A percentile compares a stretch with the other conserved stretches of the same genome.
Conservation (phyloP, 257 asterid species). For the Scutellaria galericulata region DNA sequence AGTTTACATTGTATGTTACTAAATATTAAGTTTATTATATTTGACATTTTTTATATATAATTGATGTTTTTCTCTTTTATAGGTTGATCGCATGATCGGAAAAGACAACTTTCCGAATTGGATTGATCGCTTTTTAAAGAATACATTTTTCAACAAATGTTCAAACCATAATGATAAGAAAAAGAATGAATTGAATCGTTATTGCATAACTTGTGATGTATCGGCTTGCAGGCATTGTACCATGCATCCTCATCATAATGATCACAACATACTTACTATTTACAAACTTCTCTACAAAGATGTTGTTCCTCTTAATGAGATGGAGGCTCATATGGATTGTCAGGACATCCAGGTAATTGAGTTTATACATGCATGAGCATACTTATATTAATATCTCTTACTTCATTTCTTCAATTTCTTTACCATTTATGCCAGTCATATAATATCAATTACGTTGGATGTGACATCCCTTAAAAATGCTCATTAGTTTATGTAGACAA, state of each 20-base stretch:
- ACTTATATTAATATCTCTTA: no score
- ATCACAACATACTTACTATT: constrained; percentile 41
- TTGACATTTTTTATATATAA: no score
- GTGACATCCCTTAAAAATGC: no score
- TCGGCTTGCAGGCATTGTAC: constrained; percentile 46
- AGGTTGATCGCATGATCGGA: no score
- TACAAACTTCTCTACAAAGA: constrained; percentile 54
- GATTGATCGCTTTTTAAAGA: constrained; percentile 37
- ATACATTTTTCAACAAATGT: constrained; percentile 48
- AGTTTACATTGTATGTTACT: no score
- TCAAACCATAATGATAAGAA: no score
- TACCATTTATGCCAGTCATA: no score
- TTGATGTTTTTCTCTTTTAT: no score
- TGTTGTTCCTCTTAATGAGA: constrained; percentile 44
- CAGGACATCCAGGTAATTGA: constrained; percentile 40
- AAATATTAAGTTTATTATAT: no score
- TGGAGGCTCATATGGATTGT: constrained; percentile 41
- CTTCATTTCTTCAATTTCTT: no score
- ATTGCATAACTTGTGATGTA: constrained; percentile 45
- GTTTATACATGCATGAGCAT: neutral
- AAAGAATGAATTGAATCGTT: constrained; percentile 49
- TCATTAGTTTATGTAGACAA: no score
- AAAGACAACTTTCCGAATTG: constrained; percentile 23
- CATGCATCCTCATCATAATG: constrained; percentile 23
- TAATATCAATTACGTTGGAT: no score